Conservation (phyloP, 208 protist genomes). For the Wallacemonas sp. region DNA sequence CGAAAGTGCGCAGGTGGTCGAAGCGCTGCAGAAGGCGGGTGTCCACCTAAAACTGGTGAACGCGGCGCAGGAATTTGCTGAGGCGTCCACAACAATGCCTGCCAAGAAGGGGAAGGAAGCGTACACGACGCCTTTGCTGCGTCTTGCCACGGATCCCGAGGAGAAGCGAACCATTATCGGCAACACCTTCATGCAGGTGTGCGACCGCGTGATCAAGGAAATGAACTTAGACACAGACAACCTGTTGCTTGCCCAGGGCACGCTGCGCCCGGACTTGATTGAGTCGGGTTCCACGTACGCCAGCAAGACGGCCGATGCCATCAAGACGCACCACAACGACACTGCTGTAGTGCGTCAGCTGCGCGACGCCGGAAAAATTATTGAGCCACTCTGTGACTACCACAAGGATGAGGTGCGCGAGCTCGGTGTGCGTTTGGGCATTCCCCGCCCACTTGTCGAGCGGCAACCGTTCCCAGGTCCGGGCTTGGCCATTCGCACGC, state of each 20-base stretch:
- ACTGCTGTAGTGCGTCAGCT: conserved; percentile 94
- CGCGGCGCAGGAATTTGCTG: conserved; percentile 68
- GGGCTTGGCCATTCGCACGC: conserved; percentile 96
- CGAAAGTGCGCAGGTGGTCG: conserved; percentile 87
- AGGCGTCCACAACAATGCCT: conserved; percentile 74
- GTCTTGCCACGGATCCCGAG: conserved; percentile 76
- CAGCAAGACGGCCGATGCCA: conserved; percentile 89
- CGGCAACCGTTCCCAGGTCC: conserved; percentile 97
- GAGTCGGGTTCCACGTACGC: conserved; percentile 91
- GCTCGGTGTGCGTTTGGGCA: conserved; percentile 91
- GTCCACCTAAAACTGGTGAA: conserved; percentile 78
- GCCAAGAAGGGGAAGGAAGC: conserved; percentile 33
- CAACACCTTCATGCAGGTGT: conserved; percentile 97
- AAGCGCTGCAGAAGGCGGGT: conserved; percentile 69
- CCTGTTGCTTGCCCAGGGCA: conserved; percentile 93
- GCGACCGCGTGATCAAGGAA: conserved; percentile 67
- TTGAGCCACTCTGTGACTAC: conserved; percentile 97
- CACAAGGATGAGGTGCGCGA: conserved; percentile 98
- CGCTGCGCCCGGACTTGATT: conserved; percentile 97
- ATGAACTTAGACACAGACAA: conserved; percentile 62
- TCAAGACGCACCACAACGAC: conserved; percentile 99
- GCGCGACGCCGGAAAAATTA: conserved; percentile 91
- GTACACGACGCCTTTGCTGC: conserved; percentile 63
- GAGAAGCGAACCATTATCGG: conserved; percentile 98
- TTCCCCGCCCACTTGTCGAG: conserved; percentile 91